A percentile compares a stretch with the other conserved stretches of the same genome.
Conservation (phyloP, 2,329 filamentous ascomycete genomes). For the Pseudogymnoascus sp. region DNA sequence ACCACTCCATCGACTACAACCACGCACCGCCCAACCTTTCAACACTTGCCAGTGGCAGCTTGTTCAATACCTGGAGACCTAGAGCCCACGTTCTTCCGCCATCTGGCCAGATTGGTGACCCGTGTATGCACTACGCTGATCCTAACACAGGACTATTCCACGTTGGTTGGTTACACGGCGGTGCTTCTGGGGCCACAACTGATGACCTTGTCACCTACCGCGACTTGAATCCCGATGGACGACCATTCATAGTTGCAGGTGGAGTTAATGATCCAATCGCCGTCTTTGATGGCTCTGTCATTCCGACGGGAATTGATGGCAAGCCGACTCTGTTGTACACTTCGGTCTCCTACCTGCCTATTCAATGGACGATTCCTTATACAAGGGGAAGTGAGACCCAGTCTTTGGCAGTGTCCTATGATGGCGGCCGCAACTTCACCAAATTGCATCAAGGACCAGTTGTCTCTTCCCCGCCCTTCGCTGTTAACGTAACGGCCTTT, state of each 20-base stretch:
- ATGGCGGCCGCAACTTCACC: conserved; percentile 31
- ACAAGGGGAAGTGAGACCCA: conserved; percentile 39
- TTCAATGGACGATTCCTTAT: conserved; percentile 38
- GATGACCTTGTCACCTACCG: conserved; percentile 35
- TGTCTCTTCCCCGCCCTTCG: conserved; percentile 32
- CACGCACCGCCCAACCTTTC: conserved; percentile 32
- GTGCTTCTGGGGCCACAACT: conserved; percentile 32
- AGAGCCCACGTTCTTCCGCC: conserved; percentile 34
- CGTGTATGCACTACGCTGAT: conserved; percentile 38
- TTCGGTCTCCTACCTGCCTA: conserved; percentile 36
- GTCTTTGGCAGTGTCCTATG: conserved; percentile 32
- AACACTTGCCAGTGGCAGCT: conserved; percentile 30
- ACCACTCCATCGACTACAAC: conserved; percentile 28
- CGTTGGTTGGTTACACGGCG: conserved; percentile 34
- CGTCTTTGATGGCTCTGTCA: conserved; percentile 38
- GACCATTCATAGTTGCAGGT: conserved; percentile 17
- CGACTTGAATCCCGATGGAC: conserved; percentile 25
- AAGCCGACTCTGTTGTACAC: conserved; percentile 38
- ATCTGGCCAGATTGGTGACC: conserved; percentile 34
- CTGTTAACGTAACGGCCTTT: conserved; percentile 35
- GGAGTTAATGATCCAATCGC: conserved; percentile 36
- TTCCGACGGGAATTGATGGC: conserved; percentile 35
- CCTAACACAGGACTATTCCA: conserved; percentile 36
- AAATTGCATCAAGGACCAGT: conserved; percentile 31
- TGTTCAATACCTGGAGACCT: conserved; percentile 27